A percentile compares a stretch with the other conserved stretches of the same genome.
These are phyloP conservation scores for Rubroboletus pulcherrimus DNA, from an alignment of 768 basidiomycete species.

Conservation along the genomic window DNA sequence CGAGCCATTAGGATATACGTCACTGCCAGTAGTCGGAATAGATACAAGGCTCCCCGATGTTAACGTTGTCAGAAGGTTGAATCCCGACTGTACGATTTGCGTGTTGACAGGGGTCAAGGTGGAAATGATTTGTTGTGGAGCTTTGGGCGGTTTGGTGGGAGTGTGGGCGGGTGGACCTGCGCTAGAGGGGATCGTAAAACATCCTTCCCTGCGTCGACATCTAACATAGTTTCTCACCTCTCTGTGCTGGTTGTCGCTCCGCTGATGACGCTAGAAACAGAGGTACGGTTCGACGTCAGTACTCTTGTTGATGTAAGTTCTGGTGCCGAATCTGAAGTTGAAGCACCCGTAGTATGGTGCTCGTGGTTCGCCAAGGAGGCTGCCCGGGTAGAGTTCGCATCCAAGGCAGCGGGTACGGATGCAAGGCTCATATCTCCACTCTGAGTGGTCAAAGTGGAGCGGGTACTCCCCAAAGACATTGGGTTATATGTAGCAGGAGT, in stretches of 20 bases:
- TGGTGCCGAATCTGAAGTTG: background rate
- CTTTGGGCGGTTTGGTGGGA: background rate
- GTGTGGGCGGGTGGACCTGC: background rate
- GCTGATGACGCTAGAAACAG: background rate
- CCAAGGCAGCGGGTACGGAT: background rate
- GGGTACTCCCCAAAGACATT: background rate
- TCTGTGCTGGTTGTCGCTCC: background rate
- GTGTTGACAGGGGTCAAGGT: background rate
- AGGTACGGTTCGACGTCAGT: background rate
- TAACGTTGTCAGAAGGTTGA: constrained; percentile 2
- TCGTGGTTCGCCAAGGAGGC: background rate
- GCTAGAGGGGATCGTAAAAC: background rate
- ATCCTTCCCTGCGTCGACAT: background rate
- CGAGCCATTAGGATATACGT: background rate
- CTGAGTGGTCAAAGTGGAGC: background rate
- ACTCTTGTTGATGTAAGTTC: background rate
- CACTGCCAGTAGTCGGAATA: constrained; percentile 1
- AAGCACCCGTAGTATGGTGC: background rate
- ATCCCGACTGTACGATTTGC: background rate
- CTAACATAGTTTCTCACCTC: constrained; percentile 7
- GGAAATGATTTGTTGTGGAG: constrained; percentile 1
- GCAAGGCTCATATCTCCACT: background rate
- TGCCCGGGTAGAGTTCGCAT: background rate
- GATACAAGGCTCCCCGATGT: background rate
- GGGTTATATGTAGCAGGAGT: background rate